Conservation (phyloP, 495 filamentous ascomycete genomes). For the Penicillium chermesinum region DNA sequence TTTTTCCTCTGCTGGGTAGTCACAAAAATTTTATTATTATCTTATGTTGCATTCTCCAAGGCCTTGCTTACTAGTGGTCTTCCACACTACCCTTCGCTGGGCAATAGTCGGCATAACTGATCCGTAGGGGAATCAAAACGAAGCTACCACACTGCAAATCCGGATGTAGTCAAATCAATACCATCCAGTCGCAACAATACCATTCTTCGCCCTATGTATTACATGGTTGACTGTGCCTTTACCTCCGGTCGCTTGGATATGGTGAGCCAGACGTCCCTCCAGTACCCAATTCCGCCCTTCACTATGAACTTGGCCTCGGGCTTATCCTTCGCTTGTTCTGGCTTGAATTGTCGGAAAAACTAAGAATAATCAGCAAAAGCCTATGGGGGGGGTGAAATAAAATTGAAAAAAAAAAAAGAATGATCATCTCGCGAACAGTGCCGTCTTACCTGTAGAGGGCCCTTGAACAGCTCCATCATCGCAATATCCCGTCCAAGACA, state of each 20-base stretch:
- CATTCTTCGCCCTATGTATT: background rate
- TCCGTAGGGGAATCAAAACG: too few relatives aligned
- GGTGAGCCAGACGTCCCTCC: conserved; percentile 43
- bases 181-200: too few relatives aligned
- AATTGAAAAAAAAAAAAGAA: too few relatives aligned
- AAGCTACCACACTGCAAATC: too few relatives aligned
- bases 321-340: conserved; percentile 25
- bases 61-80: too few relatives aligned
- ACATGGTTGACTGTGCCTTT: background rate
- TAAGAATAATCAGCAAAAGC: conserved; percentile 16
- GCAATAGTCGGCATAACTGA: too few relatives aligned
- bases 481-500: conserved; percentile 54
- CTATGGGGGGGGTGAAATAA: too few relatives aligned
- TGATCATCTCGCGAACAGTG: too few relatives aligned
- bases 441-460: conserved; percentile 40
- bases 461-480: conserved; percentile 54
- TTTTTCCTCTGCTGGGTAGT: background rate
- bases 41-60: too few relatives aligned
- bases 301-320: conserved; percentile 35
- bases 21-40: background rate
- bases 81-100: too few relatives aligned
- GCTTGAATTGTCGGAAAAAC: conserved; percentile 38
- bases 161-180: too few relatives aligned
- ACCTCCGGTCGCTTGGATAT: conserved; percentile 32
- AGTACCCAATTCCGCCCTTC: conserved; percentile 47